Evolutionary conservation across 352 stramenopile species (phyloP), one percentile per base, ranked within the genome.

Genomic region (Nothophytophthora sp.): DNA sequence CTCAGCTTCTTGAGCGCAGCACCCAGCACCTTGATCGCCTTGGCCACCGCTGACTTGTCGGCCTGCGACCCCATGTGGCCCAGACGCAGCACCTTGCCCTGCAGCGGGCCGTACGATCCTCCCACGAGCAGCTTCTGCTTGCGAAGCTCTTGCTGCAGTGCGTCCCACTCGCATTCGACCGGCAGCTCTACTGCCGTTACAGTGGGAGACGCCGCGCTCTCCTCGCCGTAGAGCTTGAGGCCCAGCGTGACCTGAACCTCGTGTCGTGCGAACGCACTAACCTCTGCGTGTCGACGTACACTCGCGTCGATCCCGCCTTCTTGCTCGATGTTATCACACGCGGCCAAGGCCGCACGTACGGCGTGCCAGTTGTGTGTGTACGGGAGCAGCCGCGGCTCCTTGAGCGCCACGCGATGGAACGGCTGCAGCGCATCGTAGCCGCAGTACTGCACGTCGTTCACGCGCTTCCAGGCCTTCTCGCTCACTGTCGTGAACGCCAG

Each of bases 361-460:
- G 73, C 70, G 41, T 77, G 70, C 73, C 73, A 84, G 61, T 84
- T 81, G 57, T 84, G 69, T 6, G 70, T 81, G 60, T 81, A 84
- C 24, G 70, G 73, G 28, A 81, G 51, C 27, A 81, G 42, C 19
- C 67, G 52, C 22, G 73, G 69, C 34, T 67, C 50, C 22, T 74
- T 30, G 6, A 65, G 40, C 4, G 57, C 54, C 7, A 70, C 59
- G 6, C 50, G 53, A 39, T 76, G 50, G 55, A 84, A 84, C 22
- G 70, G 73, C 50, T 61, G 52, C 28, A 84, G 50, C 20, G 73
- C 73, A 43, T 82, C 68, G 44, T 82, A 82, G n/a, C 71, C 67
- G 9, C 8, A 37, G 32, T 81, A 84, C 39, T 70, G 61, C 16
- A 78, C 52, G 2, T 65, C 45, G 12, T 73, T 68, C 28, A 84